Evolutionary conservation across 2,329 filamentous ascomycete species (phyloP).

Genomic region (Ophiostoma ulmi): DNA sequence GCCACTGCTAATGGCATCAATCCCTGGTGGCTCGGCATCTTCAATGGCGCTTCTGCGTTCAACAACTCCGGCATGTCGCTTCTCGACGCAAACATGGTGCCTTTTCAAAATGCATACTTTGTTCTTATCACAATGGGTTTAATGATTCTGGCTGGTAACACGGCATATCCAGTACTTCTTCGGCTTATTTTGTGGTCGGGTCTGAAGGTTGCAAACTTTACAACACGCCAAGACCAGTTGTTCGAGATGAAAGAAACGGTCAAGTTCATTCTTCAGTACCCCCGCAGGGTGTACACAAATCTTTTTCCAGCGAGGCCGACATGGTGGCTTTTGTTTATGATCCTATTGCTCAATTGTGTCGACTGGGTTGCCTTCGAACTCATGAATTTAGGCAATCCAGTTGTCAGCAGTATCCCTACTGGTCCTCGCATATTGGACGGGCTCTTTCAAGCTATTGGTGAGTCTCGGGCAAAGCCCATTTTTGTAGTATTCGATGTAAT

Average conservation of each 20-base stretch:
- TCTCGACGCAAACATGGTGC: slow-evolving; percentile 60
- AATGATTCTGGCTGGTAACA: slow-evolving; percentile 60
- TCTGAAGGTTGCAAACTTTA: slow-evolving; percentile 39
- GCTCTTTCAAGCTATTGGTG: slow-evolving; percentile 58
- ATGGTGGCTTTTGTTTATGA: slow-evolving; percentile 60
- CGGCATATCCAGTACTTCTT: slow-evolving; percentile 60
- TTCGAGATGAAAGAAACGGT: slow-evolving; percentile 46
- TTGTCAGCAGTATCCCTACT: slow-evolving; percentile 47
- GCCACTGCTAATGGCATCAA: slow-evolving; percentile 53
- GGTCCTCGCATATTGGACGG: slow-evolving; percentile 57
- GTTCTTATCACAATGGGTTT: slow-evolving; percentile 51
- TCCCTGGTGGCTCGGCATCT: slow-evolving; percentile 64
- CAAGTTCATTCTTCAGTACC: slow-evolving; percentile 51
- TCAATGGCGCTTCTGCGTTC: slow-evolving; percentile 63
- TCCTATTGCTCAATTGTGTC: slow-evolving; percentile 55
- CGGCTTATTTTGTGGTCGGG: slow-evolving; percentile 54
- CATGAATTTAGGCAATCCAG: slow-evolving; percentile 57
- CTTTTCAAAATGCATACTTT: slow-evolving; percentile 51
- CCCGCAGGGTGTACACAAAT: slow-evolving; percentile 56
- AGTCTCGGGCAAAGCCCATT: neutral
- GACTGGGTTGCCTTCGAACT: slow-evolving; percentile 64
- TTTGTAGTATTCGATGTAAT: neutral
- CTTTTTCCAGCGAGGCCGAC: slow-evolving; percentile 60
- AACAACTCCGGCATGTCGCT: slow-evolving; percentile 68
- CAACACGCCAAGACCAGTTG: slow-evolving; percentile 37